A percentile compares a stretch with the other conserved stretches of the same genome.
These are phyloP conservation scores for Neopestalotiopsis sp. DNA, from an alignment of 2,329 filamentous ascomycete species.

Conservation along the genomic window DNA sequence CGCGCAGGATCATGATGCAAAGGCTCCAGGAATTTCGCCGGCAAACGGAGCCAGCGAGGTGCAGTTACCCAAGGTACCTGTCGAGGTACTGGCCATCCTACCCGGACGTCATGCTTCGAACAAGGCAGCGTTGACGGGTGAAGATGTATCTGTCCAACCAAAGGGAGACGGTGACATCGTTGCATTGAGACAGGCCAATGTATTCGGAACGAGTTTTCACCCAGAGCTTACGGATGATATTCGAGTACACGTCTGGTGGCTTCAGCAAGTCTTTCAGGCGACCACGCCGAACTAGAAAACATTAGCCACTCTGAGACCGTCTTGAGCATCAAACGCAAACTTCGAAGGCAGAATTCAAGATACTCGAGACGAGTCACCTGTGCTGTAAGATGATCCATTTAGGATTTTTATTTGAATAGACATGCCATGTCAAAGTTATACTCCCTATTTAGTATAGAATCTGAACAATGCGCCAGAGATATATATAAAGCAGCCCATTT, in stretches of 20 bases:
- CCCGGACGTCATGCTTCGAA: conserved; percentile 44
- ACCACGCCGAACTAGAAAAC: background rate
- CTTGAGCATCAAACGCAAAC: too few species aligned
- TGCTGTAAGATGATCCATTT: too few species aligned
- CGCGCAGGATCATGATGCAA: conserved; percentile 30
- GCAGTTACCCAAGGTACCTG: conserved; percentile 27
- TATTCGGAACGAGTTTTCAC: conserved; percentile 94
- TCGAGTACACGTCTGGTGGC: conserved; percentile 93
- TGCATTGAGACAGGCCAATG: conserved; percentile 87
- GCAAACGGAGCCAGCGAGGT: conserved; percentile 12
- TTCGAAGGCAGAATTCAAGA: too few species aligned
- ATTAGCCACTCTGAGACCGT: too few species aligned
- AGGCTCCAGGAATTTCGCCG: conserved; percentile 14
- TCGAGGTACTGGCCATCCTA: conserved; percentile 59
- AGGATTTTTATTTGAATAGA: too few species aligned
- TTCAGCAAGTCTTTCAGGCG: conserved; percentile 64
- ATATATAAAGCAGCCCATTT: too few species aligned
- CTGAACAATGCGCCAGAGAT: too few species aligned
- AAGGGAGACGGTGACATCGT: conserved; percentile 75
- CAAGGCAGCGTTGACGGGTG: conserved; percentile 41
- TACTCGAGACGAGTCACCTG: too few species aligned
- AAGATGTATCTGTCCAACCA: conserved; percentile 28
- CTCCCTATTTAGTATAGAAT: too few species aligned
- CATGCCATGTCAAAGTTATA: too few species aligned
- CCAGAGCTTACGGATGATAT: conserved; percentile 89